phyloP scores from a whole-genome alignment of 495 filamentous ascomycete genomes.

The Articulospora tetracladia region DNA sequence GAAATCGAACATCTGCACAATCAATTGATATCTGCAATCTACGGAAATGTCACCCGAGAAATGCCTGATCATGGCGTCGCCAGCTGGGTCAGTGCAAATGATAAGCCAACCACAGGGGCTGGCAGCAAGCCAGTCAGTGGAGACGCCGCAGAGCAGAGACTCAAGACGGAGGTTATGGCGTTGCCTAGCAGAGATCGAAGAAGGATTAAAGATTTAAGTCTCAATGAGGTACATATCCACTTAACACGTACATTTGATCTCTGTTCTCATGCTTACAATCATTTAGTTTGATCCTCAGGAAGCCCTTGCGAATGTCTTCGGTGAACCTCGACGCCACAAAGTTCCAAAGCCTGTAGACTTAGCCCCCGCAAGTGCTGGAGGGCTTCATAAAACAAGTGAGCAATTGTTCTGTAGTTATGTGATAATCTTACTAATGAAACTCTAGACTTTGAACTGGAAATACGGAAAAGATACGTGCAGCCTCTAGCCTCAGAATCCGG shows the following conservation, averaged over 20 bases:
- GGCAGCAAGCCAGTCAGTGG: conserved; percentile 76
- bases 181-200: conserved; percentile 80
- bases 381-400: conserved; percentile 86
- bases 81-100: conserved; percentile 91
- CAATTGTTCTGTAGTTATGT: conserved; percentile 12
- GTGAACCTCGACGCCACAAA: conserved; percentile 66
- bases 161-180: conserved; percentile 95
- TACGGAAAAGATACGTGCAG: conserved; percentile 85
- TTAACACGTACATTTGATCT: too few relatives aligned
- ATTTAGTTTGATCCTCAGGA: conserved; percentile 64
- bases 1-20: conserved; percentile 84
- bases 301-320: conserved; percentile 56
- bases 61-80: conserved; percentile 89
- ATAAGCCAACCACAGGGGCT: conserved; percentile 76
- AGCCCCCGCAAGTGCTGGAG: conserved; percentile 72
- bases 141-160: conserved; percentile 83
- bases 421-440: conserved; percentile 3
- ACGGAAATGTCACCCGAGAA: conserved; percentile 82
- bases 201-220: conserved; percentile 73
- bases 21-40: conserved; percentile 79
- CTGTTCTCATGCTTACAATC: conserved; percentile 3
- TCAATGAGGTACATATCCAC: conserved; percentile 43
- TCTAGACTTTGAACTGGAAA: conserved; percentile 84
- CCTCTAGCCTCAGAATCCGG: conserved; percentile 84
- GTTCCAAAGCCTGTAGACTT: conserved; percentile 55